Conservation (phyloP, 768 basidiomycete genomes). For the Psilocybe azurescens region DNA sequence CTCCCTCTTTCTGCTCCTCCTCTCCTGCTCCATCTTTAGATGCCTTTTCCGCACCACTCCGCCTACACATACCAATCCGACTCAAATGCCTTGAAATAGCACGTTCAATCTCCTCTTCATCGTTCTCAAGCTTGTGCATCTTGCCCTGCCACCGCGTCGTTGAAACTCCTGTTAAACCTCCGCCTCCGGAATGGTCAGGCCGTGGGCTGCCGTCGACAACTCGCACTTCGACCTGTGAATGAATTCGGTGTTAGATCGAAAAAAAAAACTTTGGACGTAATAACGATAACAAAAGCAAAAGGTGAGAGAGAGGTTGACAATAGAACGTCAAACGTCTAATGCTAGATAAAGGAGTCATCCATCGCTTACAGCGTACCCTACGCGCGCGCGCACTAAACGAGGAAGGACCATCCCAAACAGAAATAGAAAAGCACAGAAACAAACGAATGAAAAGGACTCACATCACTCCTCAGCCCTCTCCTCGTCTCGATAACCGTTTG, state of each 20-base stretch:
- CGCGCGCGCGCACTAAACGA: no score
- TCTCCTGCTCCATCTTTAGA: background rate
- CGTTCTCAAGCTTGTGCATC: slow-evolving; percentile 24
- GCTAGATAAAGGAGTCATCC: background rate
- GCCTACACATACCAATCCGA: slow-evolving; percentile 21
- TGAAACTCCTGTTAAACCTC: background rate
- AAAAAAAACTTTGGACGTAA: background rate
- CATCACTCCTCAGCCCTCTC: slow-evolving; percentile 31
- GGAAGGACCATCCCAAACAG: no score
- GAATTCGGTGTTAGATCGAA: background rate
- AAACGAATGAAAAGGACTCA: slow-evolving; percentile 2
- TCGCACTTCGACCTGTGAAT: slow-evolving; percentile 63
- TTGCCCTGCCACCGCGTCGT: slow-evolving; percentile 27
- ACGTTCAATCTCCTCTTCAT: slow-evolving; percentile 26
- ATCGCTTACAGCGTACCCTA: no score
- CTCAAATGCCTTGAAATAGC: slow-evolving; percentile 30
- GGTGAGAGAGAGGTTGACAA: background rate
- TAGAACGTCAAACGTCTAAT: no score
- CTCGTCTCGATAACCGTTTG: slow-evolving; percentile 32
- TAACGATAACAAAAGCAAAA: background rate
- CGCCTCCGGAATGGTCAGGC: background rate
- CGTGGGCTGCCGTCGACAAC: slow-evolving; percentile 48
- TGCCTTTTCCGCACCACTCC: slow-evolving; percentile 7
- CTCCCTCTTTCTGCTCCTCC: slow-evolving; percentile 1
- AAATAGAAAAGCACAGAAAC: slow-evolving; percentile 12